Base-by-base conservation (phyloP, 805 yeast genomes). In the Candida montana region DNA sequence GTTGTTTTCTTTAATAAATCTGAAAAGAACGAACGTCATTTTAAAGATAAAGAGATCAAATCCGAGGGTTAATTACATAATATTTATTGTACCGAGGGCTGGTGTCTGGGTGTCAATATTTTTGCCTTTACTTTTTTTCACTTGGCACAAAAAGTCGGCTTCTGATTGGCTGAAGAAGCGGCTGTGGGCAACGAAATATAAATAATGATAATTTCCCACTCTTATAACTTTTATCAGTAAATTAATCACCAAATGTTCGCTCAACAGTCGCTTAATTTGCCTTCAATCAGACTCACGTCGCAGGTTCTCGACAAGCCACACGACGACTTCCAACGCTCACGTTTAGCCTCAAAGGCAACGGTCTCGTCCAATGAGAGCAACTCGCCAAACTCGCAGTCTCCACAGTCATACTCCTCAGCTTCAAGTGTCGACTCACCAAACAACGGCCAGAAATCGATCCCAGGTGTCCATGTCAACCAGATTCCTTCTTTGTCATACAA, bases 341-440 rank as follows among this genome's bases (percentile, higher is more conserved):
- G 44, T 27, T 52, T 46, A 35, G 46, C 45, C 23, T 51, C 55
- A 10, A 53, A 51, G 48, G 49, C 51, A 11, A 47, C 50, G 2
- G 50, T 40, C 11, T 49, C 57, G 2, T 53, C 57, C 4, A 53
- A 47, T 28, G 58, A 49, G 36, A 46, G 57, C 17, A 53, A 52
- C 49, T 54, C 59, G 2, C 59, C 60, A 34, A 45, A 49, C 35
- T 55, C 58, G 9, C 52, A 53, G 37, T 53, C 58, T 3, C 60
- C 60, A 16, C 55, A 51, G 6, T 49, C 48, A 37, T 49, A 53
- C 23, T 54, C 58, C 12, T 54, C 59, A 1, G 54, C 41, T 2
- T 54, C 59, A 1, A 52, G 58, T 4, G 53, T 48, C 7, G 58
- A 53, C 17, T 52, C 57, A 2, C 57, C 60, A 8, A 45, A 49